Evolutionary conservation across 1,284 basidiomycete species (phyloP).

Genomic region (Trichosporon sp.): DNA sequence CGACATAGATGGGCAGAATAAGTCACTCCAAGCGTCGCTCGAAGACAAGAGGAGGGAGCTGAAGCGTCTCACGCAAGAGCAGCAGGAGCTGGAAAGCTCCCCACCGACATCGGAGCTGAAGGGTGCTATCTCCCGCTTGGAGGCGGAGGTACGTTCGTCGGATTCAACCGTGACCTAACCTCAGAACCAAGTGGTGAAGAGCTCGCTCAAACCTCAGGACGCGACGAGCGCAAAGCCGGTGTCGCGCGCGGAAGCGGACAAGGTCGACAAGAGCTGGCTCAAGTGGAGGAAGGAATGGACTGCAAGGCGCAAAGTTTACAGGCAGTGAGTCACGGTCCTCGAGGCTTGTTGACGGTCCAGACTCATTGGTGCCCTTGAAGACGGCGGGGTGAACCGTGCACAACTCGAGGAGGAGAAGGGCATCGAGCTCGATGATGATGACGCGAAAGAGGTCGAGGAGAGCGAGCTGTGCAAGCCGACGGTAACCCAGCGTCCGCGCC

Average conservation of each 20-base stretch:
- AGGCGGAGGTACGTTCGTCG: conserved; percentile 30
- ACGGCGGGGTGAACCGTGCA: conserved; percentile 24
- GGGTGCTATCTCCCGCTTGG: conserved; percentile 32
- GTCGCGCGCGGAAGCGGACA: conserved; percentile 34
- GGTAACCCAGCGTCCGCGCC: not conserved
- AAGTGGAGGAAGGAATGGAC: conserved; percentile 48
- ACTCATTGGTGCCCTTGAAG: conserved; percentile 32
- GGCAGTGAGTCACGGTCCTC: conserved; percentile 30
- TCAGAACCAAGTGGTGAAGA: conserved; percentile 35
- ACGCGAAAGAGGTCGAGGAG: conserved; percentile 34
- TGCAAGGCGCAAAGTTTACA: conserved; percentile 43
- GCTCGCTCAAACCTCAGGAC: conserved; percentile 26
- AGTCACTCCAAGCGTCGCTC: conserved; percentile 58
- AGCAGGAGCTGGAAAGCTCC: conserved; percentile 58
- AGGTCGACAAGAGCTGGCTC: conserved; percentile 42
- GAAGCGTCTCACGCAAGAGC: conserved; percentile 58
- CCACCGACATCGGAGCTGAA: conserved; percentile 65
- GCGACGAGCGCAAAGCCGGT: conserved; percentile 26
- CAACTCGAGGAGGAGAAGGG: conserved; percentile 45
- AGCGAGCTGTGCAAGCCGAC: conserved; percentile 36
- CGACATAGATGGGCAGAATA: conserved; percentile 51
- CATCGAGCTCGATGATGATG: conserved; percentile 39
- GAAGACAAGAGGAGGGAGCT: conserved; percentile 62
- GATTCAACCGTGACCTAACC: not conserved
- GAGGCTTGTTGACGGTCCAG: conserved; percentile 18